A percentile compares a stretch with the other conserved stretches of the same genome.
Conservation (phyloP, 139 green algal genomes). For the Coccomyxa sp. region DNA sequence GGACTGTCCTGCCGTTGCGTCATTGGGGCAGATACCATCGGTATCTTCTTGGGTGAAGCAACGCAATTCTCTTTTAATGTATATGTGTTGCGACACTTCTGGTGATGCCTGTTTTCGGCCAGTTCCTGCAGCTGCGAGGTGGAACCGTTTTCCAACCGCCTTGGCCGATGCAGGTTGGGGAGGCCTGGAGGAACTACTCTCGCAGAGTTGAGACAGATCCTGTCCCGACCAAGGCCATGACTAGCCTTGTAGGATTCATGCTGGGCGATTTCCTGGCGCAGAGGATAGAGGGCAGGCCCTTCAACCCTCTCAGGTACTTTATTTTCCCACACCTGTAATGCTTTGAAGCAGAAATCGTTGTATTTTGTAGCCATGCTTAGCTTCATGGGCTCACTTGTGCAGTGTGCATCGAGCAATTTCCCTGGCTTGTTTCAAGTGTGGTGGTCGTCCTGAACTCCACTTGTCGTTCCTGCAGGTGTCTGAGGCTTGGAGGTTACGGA, state of each 20-base stretch:
- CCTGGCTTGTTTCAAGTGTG: background rate
- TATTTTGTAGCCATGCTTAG: background rate
- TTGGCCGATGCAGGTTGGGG: background rate
- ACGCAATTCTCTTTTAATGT: no score
- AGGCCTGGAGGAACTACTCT: constrained; percentile 14
- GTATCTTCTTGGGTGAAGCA: no score
- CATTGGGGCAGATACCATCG: no score
- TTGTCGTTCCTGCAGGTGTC: constrained; percentile 7
- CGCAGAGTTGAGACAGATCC: constrained; percentile 34
- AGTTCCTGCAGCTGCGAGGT: no score
- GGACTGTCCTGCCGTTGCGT: no score
- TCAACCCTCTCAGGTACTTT: constrained; percentile 23
- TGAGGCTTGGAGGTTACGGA: constrained; percentile 32
- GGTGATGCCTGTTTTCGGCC: no score
- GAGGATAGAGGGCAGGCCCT: constrained; percentile 22
- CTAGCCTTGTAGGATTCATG: constrained; percentile 55
- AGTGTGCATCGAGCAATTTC: background rate
- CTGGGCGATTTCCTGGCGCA: constrained; percentile 65
- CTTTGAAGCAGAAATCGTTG: background rate
- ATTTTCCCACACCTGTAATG: background rate
- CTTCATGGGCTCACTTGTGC: background rate
- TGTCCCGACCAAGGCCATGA: constrained; percentile 52
- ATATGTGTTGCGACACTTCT: no score
- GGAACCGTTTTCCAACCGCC: no score
- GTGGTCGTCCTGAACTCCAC: background rate